Evolutionary conservation across 2,329 filamentous ascomycete species (phyloP).

Genomic region (Aspergillus pseudoglaucus): DNA sequence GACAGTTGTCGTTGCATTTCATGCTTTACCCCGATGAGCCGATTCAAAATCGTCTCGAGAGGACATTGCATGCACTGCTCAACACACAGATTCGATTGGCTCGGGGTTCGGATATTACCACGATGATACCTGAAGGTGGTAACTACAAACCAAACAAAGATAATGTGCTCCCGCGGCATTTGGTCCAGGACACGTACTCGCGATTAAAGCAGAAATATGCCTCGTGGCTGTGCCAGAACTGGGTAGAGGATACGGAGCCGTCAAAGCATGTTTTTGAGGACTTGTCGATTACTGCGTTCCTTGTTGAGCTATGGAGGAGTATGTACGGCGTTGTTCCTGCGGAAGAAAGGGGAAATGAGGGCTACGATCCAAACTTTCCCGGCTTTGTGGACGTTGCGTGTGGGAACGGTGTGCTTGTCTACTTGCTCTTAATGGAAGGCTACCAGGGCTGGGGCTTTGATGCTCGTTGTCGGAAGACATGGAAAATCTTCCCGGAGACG

Average conservation of each 20-base stretch:
- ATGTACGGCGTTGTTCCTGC: slow-evolving; percentile 57
- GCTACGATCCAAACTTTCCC: slow-evolving; percentile 50
- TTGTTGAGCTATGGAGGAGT: slow-evolving; percentile 82
- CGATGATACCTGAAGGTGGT: slow-evolving; percentile 38
- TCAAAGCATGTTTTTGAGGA: slow-evolving; percentile 95
- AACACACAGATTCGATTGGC: slow-evolving; percentile 33
- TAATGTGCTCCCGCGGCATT: slow-evolving; percentile 65
- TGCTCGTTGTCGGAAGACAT: slow-evolving; percentile 76
- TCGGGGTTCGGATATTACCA: slow-evolving; percentile 13
- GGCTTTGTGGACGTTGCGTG: slow-evolving; percentile 96
- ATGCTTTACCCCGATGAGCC: slow-evolving; percentile 39
- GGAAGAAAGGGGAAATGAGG: slow-evolving; percentile 9
- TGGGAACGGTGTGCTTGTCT: slow-evolving; percentile 84
- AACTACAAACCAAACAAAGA: slow-evolving; percentile 81
- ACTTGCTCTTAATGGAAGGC: slow-evolving; percentile 73
- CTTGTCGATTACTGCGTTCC: slow-evolving; percentile 79
- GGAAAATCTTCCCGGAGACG: slow-evolving; percentile 60
- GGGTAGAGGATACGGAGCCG: slow-evolving; percentile 83
- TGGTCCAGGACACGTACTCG: slow-evolving; percentile 76
- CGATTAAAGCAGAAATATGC: slow-evolving; percentile 75
- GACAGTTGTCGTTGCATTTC: slow-evolving; percentile 47
- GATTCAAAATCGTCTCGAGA: slow-evolving; percentile 32
- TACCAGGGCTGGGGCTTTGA: slow-evolving; percentile 89
- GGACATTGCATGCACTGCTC: slow-evolving; percentile 32
- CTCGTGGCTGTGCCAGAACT: slow-evolving; percentile 60